Conservation (phyloP, 805 yeast genomes). For the Aciculoconidium aculeatum region DNA sequence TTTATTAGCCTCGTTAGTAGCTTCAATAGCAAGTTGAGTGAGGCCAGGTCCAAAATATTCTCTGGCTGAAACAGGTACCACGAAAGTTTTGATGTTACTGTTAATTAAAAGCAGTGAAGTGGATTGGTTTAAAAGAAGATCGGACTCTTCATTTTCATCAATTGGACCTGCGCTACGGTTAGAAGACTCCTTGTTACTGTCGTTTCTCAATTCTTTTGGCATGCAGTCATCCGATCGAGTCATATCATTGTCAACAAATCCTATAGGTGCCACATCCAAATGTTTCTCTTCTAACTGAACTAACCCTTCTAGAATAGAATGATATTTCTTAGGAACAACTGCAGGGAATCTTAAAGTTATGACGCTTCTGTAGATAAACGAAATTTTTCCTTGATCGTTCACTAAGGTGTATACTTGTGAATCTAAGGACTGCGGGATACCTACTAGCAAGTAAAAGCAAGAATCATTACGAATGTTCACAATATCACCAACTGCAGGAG, state of each 20-base stretch:
- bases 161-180: slow-evolving; percentile 6
- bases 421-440: slow-evolving; percentile 41
- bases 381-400: slow-evolving; percentile 51
- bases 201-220: slow-evolving; percentile 13
- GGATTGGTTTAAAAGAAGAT: slow-evolving; percentile 30
- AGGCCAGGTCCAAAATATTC: slow-evolving; percentile 29
- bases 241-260: slow-evolving; percentile 27
- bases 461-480: slow-evolving; percentile 46
- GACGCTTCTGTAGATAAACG: slow-evolving; percentile 37
- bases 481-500: slow-evolving; percentile 52
- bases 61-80: slow-evolving; percentile 32
- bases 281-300: slow-evolving; percentile 27
- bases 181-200: slow-evolving; percentile 6
- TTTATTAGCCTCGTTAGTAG: slow-evolving; percentile 35
- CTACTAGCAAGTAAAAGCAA: slow-evolving; percentile 49
- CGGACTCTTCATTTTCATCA: slow-evolving; percentile 6
- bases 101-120: slow-evolving; percentile 28
- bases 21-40: slow-evolving; percentile 30
- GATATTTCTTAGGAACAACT: slow-evolving; percentile 38
- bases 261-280: slow-evolving; percentile 32
- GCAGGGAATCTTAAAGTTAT: slow-evolving; percentile 51
- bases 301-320: slow-evolving; percentile 12
- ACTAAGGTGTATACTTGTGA: slow-evolving; percentile 56
- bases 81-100: slow-evolving; percentile 29
- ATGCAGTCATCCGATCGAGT: slow-evolving; percentile 17